Evolutionary conservation across 2,329 filamentous ascomycete species (phyloP).

Genomic region (Keithomyces neogunnii): DNA sequence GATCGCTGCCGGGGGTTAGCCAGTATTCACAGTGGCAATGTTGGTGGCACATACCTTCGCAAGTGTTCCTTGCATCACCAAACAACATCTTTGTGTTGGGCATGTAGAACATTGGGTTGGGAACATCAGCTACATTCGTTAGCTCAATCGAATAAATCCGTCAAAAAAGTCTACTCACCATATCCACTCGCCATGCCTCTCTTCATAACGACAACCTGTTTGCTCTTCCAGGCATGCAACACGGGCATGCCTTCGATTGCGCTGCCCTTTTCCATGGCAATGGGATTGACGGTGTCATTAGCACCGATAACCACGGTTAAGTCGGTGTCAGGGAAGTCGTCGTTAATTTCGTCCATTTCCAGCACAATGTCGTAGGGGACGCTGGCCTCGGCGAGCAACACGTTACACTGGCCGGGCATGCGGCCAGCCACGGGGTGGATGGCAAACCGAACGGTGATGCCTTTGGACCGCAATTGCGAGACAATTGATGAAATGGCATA

Average conservation of each 20-base stretch:
- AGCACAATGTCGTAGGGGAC: slow-evolving; percentile 89
- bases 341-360: slow-evolving; percentile 95
- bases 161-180: slow-evolving; percentile 39
- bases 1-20: slow-evolving; percentile 5
- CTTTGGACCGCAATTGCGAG: slow-evolving; percentile 60
- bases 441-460: slow-evolving; percentile 76
- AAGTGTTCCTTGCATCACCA: slow-evolving; percentile 77
- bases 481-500: slow-evolving; percentile 84
- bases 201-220: slow-evolving; percentile 92
- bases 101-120: slow-evolving; percentile 92
- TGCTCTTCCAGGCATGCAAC: slow-evolving; percentile 87
- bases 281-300: slow-evolving; percentile 89
- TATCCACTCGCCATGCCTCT: slow-evolving; percentile 82
- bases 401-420: slow-evolving; percentile 92
- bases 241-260: slow-evolving; percentile 91
- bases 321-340: slow-evolving; percentile 80
- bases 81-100: slow-evolving; percentile 85
- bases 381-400: slow-evolving; percentile 76
- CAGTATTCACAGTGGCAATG: not conserved
- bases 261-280: slow-evolving; percentile 73
- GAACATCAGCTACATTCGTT: slow-evolving; percentile 60
- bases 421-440: slow-evolving; percentile 86
- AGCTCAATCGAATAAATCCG: slow-evolving; percentile 4
- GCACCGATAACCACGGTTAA: slow-evolving; percentile 83
- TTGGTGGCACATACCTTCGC: slow-evolving; percentile 53